Evolutionary conservation across 176 grass and related monocot genomes (phyloP).

Genomic region (Avena sativa): DNA sequence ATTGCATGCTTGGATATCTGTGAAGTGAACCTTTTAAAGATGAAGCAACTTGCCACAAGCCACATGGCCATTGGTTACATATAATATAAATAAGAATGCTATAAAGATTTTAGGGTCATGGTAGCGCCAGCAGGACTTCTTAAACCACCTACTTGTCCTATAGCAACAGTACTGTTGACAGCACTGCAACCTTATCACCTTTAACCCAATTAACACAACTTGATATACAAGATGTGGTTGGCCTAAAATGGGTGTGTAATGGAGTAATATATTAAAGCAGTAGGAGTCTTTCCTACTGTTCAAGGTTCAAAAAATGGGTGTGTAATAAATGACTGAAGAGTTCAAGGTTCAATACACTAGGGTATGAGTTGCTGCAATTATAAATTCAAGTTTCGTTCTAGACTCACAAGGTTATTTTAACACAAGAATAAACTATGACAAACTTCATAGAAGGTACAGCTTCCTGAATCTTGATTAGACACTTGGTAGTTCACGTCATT

Average conservation of each 20-base stretch:
- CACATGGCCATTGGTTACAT: background rate
- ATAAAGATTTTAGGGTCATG: constrained; percentile 20
- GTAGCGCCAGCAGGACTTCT: background rate
- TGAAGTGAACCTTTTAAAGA: constrained; percentile 18
- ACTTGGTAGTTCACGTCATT: constrained; percentile 20
- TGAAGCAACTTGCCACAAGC: background rate
- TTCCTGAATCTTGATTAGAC: constrained; percentile 27
- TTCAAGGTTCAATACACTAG: background rate
- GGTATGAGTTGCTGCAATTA: background rate
- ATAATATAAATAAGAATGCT: constrained; percentile 21
- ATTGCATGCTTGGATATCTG: constrained; percentile 16
- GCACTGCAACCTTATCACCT: background rate
- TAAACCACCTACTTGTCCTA: constrained; percentile 1
- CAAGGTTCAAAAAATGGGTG: background rate
- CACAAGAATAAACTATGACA: constrained; percentile 9
- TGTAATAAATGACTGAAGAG: too few species aligned
- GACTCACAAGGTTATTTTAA: background rate
- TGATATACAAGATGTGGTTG: constrained; percentile 26
- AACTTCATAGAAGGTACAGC: constrained; percentile 18
- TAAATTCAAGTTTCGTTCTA: background rate
- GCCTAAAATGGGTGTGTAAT: background rate
- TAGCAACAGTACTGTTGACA: constrained; percentile 12
- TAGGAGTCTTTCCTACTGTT: background rate
- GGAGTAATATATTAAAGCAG: too few species aligned
- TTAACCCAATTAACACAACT: constrained; percentile 17